Conservation (phyloP, 2,329 filamentous ascomycete species). For the Blastomyces emzantsi region DNA sequence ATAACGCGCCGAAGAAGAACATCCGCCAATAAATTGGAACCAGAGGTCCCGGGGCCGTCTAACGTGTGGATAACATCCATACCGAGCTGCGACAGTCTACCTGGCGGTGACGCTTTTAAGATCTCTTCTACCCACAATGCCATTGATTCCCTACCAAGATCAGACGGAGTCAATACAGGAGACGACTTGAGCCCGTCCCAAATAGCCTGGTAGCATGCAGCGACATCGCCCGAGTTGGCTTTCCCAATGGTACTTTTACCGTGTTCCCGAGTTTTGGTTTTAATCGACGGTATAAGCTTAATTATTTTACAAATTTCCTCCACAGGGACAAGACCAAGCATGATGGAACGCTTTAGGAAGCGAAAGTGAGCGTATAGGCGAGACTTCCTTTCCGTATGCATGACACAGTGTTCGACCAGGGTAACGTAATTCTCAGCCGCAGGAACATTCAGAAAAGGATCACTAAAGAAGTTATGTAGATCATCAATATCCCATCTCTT, state of each 20-base stretch:
- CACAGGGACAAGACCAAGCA: constrained; percentile 28
- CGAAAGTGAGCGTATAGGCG: constrained; percentile 21
- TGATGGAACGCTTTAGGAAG: constrained; percentile 24
- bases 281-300: constrained; percentile 20
- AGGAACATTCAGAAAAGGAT: constrained; percentile 29
- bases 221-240: constrained; percentile 17
- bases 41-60: neutral
- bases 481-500: constrained; percentile 18
- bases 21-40: constrained; percentile 10
- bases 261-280: constrained; percentile 14
- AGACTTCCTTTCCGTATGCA: constrained; percentile 15
- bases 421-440: constrained; percentile 30
- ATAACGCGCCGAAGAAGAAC: constrained; percentile 25
- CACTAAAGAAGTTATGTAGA: constrained; percentile 27
- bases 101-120: constrained; percentile 12
- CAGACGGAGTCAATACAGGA: constrained; percentile 26
- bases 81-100: constrained; percentile 20
- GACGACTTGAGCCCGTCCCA: constrained; percentile 33
- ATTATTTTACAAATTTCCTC: constrained; percentile 29
- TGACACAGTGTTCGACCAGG: constrained; percentile 22
- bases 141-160: constrained; percentile 26
- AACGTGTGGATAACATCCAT: constrained; percentile 22
- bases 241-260: constrained; percentile 1
- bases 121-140: constrained; percentile 28
- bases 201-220: constrained; percentile 24